Percentiles rank a stretch among this genome's conserved stretches.
phyloP scores from a whole-genome alignment of 352 stramenopile species.

The Pythium aristosporum region DNA sequence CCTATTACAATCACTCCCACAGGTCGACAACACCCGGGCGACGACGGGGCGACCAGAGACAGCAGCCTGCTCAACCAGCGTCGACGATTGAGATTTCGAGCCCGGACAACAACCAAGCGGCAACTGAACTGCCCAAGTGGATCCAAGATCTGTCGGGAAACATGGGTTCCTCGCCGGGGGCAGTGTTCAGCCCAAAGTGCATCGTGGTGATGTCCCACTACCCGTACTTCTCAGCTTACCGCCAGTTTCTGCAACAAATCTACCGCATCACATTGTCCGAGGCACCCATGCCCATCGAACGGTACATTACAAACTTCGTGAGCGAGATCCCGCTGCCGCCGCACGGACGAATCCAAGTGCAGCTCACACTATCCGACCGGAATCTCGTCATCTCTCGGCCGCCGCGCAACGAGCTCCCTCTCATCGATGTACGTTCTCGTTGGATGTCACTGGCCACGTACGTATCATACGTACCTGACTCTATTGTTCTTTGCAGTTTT shows the following conservation, averaged over 20 bases:
- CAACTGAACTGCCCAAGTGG: constrained; percentile 62
- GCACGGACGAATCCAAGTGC: constrained; percentile 88
- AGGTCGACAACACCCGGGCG: not conserved
- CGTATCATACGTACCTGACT: not conserved
- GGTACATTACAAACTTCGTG: constrained; percentile 97
- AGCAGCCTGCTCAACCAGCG: not conserved
- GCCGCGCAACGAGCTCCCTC: constrained; percentile 89
- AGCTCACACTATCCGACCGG: constrained; percentile 85
- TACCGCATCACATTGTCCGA: constrained; percentile 82
- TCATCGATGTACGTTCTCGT: constrained; percentile 74
- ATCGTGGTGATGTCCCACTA: constrained; percentile 94
- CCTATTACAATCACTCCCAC: constrained; percentile 33
- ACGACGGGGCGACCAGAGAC: constrained; percentile 5
- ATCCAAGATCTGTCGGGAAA: constrained; percentile 63
- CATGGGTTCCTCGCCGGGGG: constrained; percentile 41
- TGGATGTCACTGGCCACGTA: not conserved
- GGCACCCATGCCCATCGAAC: constrained; percentile 93
- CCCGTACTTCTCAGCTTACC: constrained; percentile 94
- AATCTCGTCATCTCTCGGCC: constrained; percentile 86
- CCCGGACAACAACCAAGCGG: constrained; percentile 47
- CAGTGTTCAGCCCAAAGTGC: constrained; percentile 91
- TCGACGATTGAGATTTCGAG: not conserved
- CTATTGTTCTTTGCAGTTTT: constrained; percentile 61
- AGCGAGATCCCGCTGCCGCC: constrained; percentile 95
- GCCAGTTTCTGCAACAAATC: constrained; percentile 94